phyloP scores from a whole-genome alignment of 2,329 filamentous ascomycete species.

The Cordyceps javanica region DNA sequence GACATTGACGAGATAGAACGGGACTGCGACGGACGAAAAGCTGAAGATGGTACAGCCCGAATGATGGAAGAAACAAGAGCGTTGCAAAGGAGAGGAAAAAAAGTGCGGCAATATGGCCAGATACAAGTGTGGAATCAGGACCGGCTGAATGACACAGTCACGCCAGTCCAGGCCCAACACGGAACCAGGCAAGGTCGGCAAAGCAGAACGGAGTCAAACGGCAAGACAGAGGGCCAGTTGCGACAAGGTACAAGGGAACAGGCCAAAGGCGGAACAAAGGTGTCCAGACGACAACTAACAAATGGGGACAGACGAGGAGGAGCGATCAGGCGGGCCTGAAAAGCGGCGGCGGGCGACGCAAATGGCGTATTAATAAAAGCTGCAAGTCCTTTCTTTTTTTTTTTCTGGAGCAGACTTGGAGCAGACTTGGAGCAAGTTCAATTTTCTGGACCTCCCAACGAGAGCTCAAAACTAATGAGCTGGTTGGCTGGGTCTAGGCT shows the following conservation, averaged over 20 bases:
- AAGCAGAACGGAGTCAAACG: background rate
- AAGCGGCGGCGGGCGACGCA: background rate
- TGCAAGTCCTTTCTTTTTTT: background rate
- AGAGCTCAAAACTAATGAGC: background rate
- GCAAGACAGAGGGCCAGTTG: background rate
- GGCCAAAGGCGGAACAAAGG: background rate
- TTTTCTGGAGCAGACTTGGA: background rate
- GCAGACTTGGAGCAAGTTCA: background rate
- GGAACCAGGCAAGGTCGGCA: background rate
- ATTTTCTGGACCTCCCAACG: background rate
- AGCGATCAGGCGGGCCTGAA: slow-evolving; percentile 4
- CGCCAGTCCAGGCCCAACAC: slow-evolving; percentile 7
- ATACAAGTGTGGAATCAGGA: slow-evolving; percentile 6
- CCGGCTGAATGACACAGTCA: slow-evolving; percentile 10
- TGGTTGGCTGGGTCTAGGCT: background rate
- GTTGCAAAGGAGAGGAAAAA: background rate
- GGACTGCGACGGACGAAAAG: background rate
- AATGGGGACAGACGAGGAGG: background rate
- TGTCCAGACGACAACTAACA: background rate
- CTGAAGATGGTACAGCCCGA: background rate
- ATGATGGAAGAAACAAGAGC: background rate
- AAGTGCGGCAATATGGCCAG: background rate
- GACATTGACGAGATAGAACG: background rate
- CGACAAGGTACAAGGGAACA: slow-evolving; percentile 6
- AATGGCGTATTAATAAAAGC: background rate